Conservation (phyloP, 73 alveolate species). For the Stentor coeruleus region DNA sequence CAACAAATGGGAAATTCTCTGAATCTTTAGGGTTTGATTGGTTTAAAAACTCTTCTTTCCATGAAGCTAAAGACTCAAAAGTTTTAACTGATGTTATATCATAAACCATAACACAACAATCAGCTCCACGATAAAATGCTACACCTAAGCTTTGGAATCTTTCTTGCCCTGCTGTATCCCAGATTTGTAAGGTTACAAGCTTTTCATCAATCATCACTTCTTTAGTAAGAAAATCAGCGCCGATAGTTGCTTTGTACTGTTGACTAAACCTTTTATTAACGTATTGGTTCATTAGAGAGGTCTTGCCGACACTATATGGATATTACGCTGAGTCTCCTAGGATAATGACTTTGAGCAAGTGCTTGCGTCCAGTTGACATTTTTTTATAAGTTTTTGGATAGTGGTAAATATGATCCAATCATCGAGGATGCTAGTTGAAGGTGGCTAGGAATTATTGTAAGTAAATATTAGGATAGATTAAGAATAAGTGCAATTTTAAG, state of each 20-base stretch:
- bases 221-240: conserved; percentile 96
- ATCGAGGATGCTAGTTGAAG: too few species aligned
- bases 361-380: conserved; percentile 13
- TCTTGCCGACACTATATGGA: conserved; percentile 82
- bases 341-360: conserved; percentile 46
- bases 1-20: conserved; percentile 89
- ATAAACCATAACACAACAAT: conserved; percentile 81
- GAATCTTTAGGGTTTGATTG: conserved; percentile 85
- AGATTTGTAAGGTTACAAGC: conserved; percentile 82
- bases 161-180: conserved; percentile 70
- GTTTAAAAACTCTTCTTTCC: conserved; percentile 87
- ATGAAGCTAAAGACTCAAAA: conserved; percentile 72
- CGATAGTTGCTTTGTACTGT: conserved; percentile 93
- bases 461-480: too few species aligned
- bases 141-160: conserved; percentile 91
- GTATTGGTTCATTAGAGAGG: conserved; percentile 86
- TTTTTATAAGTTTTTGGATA: too few species aligned
- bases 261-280: conserved; percentile 75
- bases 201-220: conserved; percentile 82
- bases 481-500: too few species aligned
- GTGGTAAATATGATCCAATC: too few species aligned
- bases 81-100: conserved; percentile 74
- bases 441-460: too few species aligned
- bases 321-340: conserved; percentile 87
- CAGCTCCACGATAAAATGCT: conserved; percentile 96